These are phyloP conservation scores for Phialemoniopsis sp. DNA, from an alignment of 2,329 filamentous ascomycete species.

Conservation along the genomic window DNA sequence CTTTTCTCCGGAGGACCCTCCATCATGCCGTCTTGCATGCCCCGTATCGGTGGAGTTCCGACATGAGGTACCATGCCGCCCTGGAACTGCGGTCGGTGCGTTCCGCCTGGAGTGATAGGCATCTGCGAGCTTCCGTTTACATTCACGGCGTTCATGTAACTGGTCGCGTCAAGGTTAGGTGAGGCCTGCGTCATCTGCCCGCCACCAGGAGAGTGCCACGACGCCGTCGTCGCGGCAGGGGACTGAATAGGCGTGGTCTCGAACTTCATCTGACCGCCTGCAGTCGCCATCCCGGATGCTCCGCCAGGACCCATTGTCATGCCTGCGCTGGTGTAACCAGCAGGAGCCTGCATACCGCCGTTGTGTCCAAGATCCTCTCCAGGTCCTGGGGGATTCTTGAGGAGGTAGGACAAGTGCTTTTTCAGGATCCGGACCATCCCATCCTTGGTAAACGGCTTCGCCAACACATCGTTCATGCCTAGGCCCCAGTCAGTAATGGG, in stretches of 20 bases:
- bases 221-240: conserved; percentile 38
- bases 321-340: conserved; percentile 3
- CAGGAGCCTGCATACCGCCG: conserved; percentile 13
- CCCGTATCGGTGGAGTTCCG: conserved; percentile 20
- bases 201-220: conserved; percentile 44
- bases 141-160: conserved; percentile 38
- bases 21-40: conserved; percentile 24
- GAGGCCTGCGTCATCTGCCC: conserved; percentile 44
- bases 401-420: conserved; percentile 80
- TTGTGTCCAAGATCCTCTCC: conserved; percentile 20
- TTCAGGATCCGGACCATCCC: conserved; percentile 82
- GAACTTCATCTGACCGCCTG: conserved; percentile 40
- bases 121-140: conserved; percentile 34
- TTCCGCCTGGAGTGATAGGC: conserved; percentile 30
- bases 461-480: conserved; percentile 98
- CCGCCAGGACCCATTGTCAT: conserved; percentile 11
- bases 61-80: conserved; percentile 27
- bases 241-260: conserved; percentile 53
- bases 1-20: conserved; percentile 47
- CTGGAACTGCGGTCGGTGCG: conserved; percentile 20
- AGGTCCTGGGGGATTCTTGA: conserved; percentile 55
- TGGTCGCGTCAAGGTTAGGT: conserved; percentile 39
- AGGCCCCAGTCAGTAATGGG: not conserved
- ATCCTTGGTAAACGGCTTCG: conserved; percentile 92
- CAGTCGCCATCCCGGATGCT: conserved; percentile 23